Evolutionary conservation across 371 early-diverging fungal genomes (phyloP), one percentile per base, ranked within the genome.

Genomic region (Thermomucor indicae-seudaticae): DNA sequence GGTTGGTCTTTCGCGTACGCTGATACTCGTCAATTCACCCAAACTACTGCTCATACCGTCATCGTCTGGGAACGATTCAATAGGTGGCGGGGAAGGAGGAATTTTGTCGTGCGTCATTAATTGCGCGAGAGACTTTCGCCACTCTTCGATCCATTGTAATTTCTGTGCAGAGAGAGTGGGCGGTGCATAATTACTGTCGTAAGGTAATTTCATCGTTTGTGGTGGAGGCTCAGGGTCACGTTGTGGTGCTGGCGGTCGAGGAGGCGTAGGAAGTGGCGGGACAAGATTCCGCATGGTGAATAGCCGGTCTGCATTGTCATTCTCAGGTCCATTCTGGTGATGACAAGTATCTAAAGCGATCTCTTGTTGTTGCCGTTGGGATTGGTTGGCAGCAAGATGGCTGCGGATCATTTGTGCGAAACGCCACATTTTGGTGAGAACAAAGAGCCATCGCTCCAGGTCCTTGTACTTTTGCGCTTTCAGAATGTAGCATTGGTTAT

Each of bases 401-500:
- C 34, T 37, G 3, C 59, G 55, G 41, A 64, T 60, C 23, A 69
- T 59, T 37, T 69, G 67, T 14, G 60, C 58, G 22, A 60, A 72
- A 45, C 56, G 60, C 76, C 76, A 75, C 70, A 70, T 70, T 47
- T 72, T 75, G 7, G 72, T 72, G 10, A 76, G 46, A 1, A 76
- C 71, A 64, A 76, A 76, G n/a, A 76, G 48, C 77, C 77, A 76
- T 22, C 77, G 46, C 27, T 76, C 77, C 23, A 76, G 39, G 30
- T 76, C 77, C 34, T 72, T 76, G 47, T 72, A 59, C 45, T 72
- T 76, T 8, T 61, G 64, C 5, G 71, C 73, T 38, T 72, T 76
- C 47, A 76, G 50, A 3, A 70, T 52, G 32, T 62, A 55, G 22
- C 59, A 58, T 20, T 61, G 45, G 4, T 51, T 57, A 44, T 70